Base-by-base conservation (phyloP, 148 eudicot genomes). In the Rheum nobile region DNA sequence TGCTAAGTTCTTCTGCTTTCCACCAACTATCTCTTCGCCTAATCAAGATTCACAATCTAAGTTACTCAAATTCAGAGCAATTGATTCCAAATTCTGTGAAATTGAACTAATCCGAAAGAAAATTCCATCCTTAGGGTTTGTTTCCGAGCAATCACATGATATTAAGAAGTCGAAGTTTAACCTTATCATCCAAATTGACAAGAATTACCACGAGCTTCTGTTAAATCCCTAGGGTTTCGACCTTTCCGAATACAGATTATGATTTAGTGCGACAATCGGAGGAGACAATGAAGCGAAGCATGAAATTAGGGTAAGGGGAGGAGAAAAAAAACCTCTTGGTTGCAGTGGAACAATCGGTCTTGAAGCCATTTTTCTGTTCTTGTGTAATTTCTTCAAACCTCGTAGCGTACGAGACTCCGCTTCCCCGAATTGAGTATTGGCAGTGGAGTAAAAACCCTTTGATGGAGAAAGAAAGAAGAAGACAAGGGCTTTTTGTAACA, bases 1-100 rank as follows among this genome's bases (percentile, higher is more conserved):
- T 14, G 31, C 86, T 57, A 75, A 75, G 67, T 82, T 87, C 88
- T 93, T 90, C 73, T 80, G 83, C 8, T 71, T 71, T 41, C 57
- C 85, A 68, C 84, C 87, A 22, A 77, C 85, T 80, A 3, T 41
- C 16, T 22, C 72, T 11, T 71, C 50, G 16, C 48, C 72, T 71
- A 16, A 12, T 29, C 70, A 65, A 65, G 22, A 65, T 31, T 9
- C 32, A 65, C 32, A 57, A 57, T 8, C 14, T 8, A 57, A 1
- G 17, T 52, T 22, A 22, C 59, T 22, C 59, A 52, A n/a, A 22
- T n/a, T 22, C 59, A 22, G 3, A 22, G 4, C 19, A 46, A 46
- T 14, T 17, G n/a, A 46, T 17, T 6, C 52, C 13, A 14, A 3
- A 16, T 16, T 46, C 17, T 46, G 52, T 17, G 52, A 42, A 42